A percentile compares a stretch with the other conserved stretches of the same genome.
These are phyloP conservation scores for Limnomonas spitsbergensis DNA, from an alignment of 139 green algal species.

Conservation along the genomic window DNA sequence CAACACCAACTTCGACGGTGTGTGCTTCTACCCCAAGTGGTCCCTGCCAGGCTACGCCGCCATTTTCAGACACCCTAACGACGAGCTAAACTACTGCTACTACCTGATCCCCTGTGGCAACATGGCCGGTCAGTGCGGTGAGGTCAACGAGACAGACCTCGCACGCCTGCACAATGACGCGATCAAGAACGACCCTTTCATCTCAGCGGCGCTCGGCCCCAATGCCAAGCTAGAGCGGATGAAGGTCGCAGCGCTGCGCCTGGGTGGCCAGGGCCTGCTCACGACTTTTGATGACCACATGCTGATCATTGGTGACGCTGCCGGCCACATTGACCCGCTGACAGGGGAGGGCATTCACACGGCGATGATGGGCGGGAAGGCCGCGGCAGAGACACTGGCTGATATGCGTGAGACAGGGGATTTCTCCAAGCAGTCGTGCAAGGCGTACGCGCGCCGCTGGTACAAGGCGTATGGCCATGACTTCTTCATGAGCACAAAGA, in stretches of 20 bases:
- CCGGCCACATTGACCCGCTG: constrained; percentile 87
- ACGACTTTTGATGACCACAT: constrained; percentile 81
- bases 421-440: constrained; percentile 57
- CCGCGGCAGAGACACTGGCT: constrained; percentile 73
- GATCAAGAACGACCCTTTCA: constrained; percentile 77
- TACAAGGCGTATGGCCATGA: constrained; percentile 76
- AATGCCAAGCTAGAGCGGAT: constrained; percentile 90
- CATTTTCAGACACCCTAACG: constrained; percentile 73
- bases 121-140: constrained; percentile 60
- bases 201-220: constrained; percentile 68
- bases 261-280: constrained; percentile 69
- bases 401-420: constrained; percentile 71
- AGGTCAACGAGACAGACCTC: constrained; percentile 75
- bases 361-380: constrained; percentile 90
- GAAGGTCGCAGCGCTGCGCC: constrained; percentile 73
- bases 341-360: constrained; percentile 92
- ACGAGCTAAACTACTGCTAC: constrained; percentile 93
- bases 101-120: constrained; percentile 87
- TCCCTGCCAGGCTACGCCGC: constrained; percentile 67
- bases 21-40: constrained; percentile 71
- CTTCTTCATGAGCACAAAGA: constrained; percentile 64
- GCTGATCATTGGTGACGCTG: constrained; percentile 85
- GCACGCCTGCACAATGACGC: constrained; percentile 81
- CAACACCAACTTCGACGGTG: constrained; percentile 89
- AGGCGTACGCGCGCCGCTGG: constrained; percentile 67